Base-by-base conservation (phyloP, 257 asterid genomes). In the Nyctanthes arbortristis region DNA sequence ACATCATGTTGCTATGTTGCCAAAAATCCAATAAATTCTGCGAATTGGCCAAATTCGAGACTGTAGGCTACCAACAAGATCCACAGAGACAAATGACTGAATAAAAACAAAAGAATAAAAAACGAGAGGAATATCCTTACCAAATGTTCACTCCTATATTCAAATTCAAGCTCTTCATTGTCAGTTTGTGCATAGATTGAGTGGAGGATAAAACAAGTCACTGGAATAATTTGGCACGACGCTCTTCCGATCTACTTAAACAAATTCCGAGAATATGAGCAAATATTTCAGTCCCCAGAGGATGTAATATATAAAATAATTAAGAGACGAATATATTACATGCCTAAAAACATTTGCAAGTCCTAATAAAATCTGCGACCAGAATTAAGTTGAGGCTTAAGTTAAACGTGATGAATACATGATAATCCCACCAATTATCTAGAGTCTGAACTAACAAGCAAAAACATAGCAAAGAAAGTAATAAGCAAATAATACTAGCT, bases 141-240 rank as follows among this genome's bases (percentile, higher is more conserved):
- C 90, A 83, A 78, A 73, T 86, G 87, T 91, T 93, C 76, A 96
- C 97, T 24, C 96, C 89, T 84, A 79, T 93, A 93, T 76, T 93
- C 97, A 73, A 93, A 93, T 77, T 85, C 96, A 78, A 93, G 96
- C 84, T 84, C 88, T 85, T 91, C 97, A 71, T 91, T 94, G 71
- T 93, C 97, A 43, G 86, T 81, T 73, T 81, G 70, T 69, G 95
- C 96, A 83, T 91, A 89, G 33, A 93, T 85, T n/a, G 96, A 93
- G 45, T 83, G 89, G 68, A 91, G 99, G 56, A 91, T 87, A 79
- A 93, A 91, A 69, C 87, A 84, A 4, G 96, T 89, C 54, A 89
- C 97, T 0, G 99, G 96, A 63, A 94, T 94, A 82, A 94, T 91
- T 97, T 94, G 96, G 56, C 65, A 69, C 79, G 69, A 68, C 67